Percentiles rank a stretch among this genome's conserved stretches.
phyloP scores from a whole-genome alignment of 805 yeast genomes.

The Metschnikowia baotianmanensis region DNA sequence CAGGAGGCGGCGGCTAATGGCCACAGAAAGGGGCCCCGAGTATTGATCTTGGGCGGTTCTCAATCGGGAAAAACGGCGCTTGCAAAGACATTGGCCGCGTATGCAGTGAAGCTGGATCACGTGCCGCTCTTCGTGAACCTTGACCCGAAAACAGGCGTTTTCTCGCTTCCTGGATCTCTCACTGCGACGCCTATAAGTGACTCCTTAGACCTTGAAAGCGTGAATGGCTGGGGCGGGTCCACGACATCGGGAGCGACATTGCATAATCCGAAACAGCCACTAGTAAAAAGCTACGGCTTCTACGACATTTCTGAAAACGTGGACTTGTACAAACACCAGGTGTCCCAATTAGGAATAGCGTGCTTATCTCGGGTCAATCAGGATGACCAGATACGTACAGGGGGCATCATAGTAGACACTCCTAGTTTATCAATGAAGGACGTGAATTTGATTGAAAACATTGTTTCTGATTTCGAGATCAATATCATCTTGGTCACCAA shows the following conservation, averaged over 20 bases:
- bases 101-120: slow-evolving; percentile 69
- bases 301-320: slow-evolving; percentile 57
- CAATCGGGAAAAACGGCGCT: slow-evolving; percentile 79
- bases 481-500: slow-evolving; percentile 69
- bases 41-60: slow-evolving; percentile 69
- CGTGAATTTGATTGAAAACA: slow-evolving; percentile 49
- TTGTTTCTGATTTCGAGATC: slow-evolving; percentile 59
- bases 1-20: slow-evolving; percentile 29
- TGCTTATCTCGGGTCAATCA: slow-evolving; percentile 48
- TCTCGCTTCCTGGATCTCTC: slow-evolving; percentile 77
- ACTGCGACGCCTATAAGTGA: slow-evolving; percentile 84
- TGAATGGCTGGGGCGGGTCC: slow-evolving; percentile 72
- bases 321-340: slow-evolving; percentile 49
- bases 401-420: slow-evolving; percentile 74
- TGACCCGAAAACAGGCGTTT: slow-evolving; percentile 70
- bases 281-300: slow-evolving; percentile 78
- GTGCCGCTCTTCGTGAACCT: slow-evolving; percentile 74
- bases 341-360: slow-evolving; percentile 50
- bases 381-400: slow-evolving; percentile 42
- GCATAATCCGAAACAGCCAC: slow-evolving; percentile 84
- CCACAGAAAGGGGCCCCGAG: slow-evolving; percentile 50
- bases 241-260: slow-evolving; percentile 70
- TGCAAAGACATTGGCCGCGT: slow-evolving; percentile 64
- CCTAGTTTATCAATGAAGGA: slow-evolving; percentile 59
- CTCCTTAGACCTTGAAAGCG: slow-evolving; percentile 67